Percentiles rank a stretch among this genome's conserved stretches.
Evolutionary conservation across 2,329 filamentous ascomycete species (phyloP).

Genomic region (Blastomyces parvus): DNA sequence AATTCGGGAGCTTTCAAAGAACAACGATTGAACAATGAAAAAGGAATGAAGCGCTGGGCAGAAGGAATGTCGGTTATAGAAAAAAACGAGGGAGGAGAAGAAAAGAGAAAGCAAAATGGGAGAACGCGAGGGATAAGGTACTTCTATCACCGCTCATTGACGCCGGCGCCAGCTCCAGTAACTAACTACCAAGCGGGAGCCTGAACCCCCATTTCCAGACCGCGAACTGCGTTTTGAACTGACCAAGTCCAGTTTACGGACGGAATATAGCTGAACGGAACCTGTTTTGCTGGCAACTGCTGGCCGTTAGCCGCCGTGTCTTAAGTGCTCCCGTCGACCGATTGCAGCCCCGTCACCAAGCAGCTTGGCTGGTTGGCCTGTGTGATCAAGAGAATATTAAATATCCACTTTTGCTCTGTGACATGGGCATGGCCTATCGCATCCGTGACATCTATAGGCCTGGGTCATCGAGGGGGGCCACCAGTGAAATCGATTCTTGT

Average conservation of each 20-base stretch:
- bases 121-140: background rate
- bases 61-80: background rate
- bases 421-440: background rate
- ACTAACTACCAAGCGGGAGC: background rate
- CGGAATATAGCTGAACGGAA: background rate
- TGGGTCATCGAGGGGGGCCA: background rate
- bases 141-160: background rate
- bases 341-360: background rate
- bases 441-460: background rate
- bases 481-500: background rate
- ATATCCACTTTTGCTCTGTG: background rate
- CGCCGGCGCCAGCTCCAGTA: background rate
- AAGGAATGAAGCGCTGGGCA: background rate
- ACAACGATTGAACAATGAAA: background rate
- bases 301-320: constrained; percentile 2
- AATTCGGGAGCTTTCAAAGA: background rate
- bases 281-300: background rate
- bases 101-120: background rate
- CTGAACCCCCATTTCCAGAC: background rate
- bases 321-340: background rate
- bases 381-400: background rate
- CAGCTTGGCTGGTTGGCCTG: constrained; percentile 1
- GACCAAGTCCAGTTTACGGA: background rate
- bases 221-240: too few relatives aligned
- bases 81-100: background rate